Base-by-base conservation (phyloP, 192 early-diverging fungal species). In the Coemansia sp. region DNA sequence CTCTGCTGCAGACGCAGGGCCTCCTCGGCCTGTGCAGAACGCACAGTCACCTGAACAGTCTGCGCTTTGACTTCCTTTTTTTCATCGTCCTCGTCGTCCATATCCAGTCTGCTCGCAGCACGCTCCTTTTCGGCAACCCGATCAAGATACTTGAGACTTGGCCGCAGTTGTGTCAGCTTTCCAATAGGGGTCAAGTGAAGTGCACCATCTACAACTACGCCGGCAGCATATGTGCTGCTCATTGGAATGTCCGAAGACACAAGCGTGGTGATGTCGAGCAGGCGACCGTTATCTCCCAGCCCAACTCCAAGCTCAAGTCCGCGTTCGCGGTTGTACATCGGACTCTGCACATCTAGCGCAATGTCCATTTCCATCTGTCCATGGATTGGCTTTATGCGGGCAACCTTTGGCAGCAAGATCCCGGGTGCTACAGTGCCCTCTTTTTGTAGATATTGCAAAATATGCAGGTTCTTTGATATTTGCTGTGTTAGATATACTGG, bases 91-190 rank as follows among this genome's bases (percentile, higher is more conserved):
- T 92, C 90, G 19, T 90, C 86, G 65, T 91, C 89, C 41, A 88
- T 81, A 60, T 89, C 86, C 68, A 89, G 79, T 63, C 90, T 89
- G 59, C 72, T 86, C 6, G 89, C 88, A 26, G 86, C 88, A 57
- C 41, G 63, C 39, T 73, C 81, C 69, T 95, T 97, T 52, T 95
- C 93, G 38, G 88, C 87, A 70, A 96, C 94, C 70, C 92, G 90
- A 68, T 98, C 95, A 32, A 97, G 78, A 74, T 99, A 97, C 63
- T 89, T 90, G 44, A 99, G 87, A 21, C 88, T 91, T 10, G 97
- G 95, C 1, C 93, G 89, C 65, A 99, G 76, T 75, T 98, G 95
- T 11, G 95, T 83, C 5, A 88, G 71, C 40, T 89, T 84, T 10
- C 75, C 64, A 40, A 99, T 74, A 3, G 92, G 90, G 6, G 93